These are phyloP conservation scores for Epicoccum nigrum DNA, from an alignment of 2,329 filamentous ascomycete genomes.

Conservation along the genomic window DNA sequence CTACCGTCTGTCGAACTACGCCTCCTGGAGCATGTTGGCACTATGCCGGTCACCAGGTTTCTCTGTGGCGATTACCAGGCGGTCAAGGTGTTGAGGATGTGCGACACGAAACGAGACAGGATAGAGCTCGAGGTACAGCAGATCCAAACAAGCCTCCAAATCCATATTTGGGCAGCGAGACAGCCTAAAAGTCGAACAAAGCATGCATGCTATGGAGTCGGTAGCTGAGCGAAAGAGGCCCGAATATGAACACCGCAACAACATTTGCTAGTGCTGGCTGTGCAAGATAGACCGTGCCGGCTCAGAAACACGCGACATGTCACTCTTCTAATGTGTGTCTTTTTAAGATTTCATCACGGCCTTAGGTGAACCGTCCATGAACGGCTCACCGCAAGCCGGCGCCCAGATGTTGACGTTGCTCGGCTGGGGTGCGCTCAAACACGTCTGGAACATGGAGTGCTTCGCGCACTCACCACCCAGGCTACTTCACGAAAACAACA, in stretches of 20 bases:
- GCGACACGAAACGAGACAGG: not conserved
- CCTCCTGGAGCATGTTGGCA: too few species aligned
- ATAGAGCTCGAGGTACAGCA: not conserved
- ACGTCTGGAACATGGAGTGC: constrained; percentile 42
- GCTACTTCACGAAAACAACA: constrained; percentile 21
- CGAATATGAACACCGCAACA: not conserved
- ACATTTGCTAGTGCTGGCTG: not conserved
- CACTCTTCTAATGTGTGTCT: not conserved
- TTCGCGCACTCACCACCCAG: constrained; percentile 36
- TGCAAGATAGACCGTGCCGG: not conserved
- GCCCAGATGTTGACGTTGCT: constrained; percentile 13
- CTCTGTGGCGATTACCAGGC: too few species aligned
- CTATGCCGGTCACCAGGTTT: too few species aligned
- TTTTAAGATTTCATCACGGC: too few species aligned
- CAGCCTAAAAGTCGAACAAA: not conserved
- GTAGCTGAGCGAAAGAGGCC: not conserved
- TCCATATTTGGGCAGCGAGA: not conserved
- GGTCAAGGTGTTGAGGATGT: not conserved
- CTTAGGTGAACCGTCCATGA: too few species aligned
- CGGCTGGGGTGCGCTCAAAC: constrained; percentile 44
- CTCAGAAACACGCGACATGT: not conserved
- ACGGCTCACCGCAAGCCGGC: constrained; percentile 26
- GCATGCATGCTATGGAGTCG: not conserved
- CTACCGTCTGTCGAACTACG: too few species aligned
- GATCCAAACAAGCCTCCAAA: too few species aligned